A percentile compares a stretch with the other conserved stretches of the same genome.
phyloP scores from a whole-genome alignment of 106 monocot genomes.

The Hemerocallis citrina region DNA sequence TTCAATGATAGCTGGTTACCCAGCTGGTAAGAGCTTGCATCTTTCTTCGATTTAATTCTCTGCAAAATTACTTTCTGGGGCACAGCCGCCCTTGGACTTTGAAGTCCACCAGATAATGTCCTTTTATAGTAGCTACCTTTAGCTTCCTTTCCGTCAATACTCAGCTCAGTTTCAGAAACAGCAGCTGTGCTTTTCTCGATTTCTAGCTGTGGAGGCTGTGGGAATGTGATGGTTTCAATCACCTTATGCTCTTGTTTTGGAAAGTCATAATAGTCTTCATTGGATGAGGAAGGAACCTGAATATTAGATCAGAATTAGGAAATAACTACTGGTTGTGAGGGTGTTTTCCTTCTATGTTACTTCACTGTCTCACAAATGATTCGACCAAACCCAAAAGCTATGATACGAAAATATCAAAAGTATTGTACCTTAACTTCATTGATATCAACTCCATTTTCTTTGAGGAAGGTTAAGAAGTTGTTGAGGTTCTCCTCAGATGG shows the following conservation, averaged over 20 bases:
- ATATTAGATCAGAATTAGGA: too few relatives aligned
- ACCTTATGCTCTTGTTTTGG: slow-evolving; percentile 12
- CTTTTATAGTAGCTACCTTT: slow-evolving; percentile 34
- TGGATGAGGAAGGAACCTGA: slow-evolving; percentile 41
- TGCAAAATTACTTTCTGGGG: slow-evolving; percentile 36
- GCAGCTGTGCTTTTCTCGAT: not conserved
- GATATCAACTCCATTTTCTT: slow-evolving; percentile 41
- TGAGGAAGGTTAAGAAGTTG: slow-evolving; percentile 52
- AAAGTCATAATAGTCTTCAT: slow-evolving; percentile 48
- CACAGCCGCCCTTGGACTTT: slow-evolving; percentile 50
- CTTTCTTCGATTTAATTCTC: slow-evolving; percentile 66
- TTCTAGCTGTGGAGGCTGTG: slow-evolving; percentile 13
- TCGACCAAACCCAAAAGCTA: not conserved
- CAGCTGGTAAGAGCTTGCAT: slow-evolving; percentile 56
- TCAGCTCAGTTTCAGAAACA: not conserved
- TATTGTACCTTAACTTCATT: slow-evolving; percentile 35
- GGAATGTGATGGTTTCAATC: not conserved
- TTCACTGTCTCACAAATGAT: too few relatives aligned
- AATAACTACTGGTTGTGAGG: too few relatives aligned
- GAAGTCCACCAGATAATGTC: slow-evolving; percentile 64
- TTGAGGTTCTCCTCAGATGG: slow-evolving; percentile 59
- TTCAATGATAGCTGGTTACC: slow-evolving; percentile 64
- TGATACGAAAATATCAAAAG: not conserved
- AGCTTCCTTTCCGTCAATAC: not conserved
- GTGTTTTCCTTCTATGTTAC: too few relatives aligned